Evolutionary conservation across 1,284 basidiomycete species (phyloP), one percentile per base, ranked within the genome.

Genomic region (Porogramme epimiltina): DNA sequence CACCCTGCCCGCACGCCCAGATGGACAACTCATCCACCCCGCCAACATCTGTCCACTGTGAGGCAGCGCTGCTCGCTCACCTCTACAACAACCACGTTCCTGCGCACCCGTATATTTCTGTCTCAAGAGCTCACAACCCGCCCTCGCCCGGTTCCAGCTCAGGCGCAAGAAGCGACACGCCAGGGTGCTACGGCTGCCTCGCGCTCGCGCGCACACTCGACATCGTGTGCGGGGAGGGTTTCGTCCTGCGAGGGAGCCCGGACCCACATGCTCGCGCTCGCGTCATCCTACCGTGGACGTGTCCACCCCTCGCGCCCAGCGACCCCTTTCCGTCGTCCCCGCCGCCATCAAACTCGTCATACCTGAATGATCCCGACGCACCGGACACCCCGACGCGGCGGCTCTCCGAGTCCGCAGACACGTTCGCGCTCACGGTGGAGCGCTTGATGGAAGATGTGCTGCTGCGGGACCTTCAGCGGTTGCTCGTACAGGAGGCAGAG

Each of bases 151-250:
- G n/a, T 31, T 6, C 9, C 8, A 6, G 34, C n/a, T 6, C 13
- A 37, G 28, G 13, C n/a, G 8, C 13, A n/a, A 37, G 34, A 37
- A 37, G n/a, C n/a, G 34, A 37, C 8, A 11, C 44, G 0, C 34
- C 34, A 5, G 33, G 26, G 23, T 46, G 44, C 24, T 46, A 46
- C 44, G 34, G 34, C 2, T 46, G 44, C 44, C 16, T 26, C 34
- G 36, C 25, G 44, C 36, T 46, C 44, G 24, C 34, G 34, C 44
- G 44, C 44, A 13, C 44, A 11, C 34, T 37, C 34, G 34, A 18
- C 10, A 16, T 6, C 34, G 34, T 37, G 9, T 13, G 34, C 34
- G 34, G 34, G 9, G 10, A 6, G 9, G 34, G 34, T n/a, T 31
- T 31, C 28, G 15, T 31, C 15, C 28, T 31, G 9, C 28, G 28